phyloP scores from a whole-genome alignment of 2,329 filamentous ascomycete genomes.

The Simplicillium sp. region DNA sequence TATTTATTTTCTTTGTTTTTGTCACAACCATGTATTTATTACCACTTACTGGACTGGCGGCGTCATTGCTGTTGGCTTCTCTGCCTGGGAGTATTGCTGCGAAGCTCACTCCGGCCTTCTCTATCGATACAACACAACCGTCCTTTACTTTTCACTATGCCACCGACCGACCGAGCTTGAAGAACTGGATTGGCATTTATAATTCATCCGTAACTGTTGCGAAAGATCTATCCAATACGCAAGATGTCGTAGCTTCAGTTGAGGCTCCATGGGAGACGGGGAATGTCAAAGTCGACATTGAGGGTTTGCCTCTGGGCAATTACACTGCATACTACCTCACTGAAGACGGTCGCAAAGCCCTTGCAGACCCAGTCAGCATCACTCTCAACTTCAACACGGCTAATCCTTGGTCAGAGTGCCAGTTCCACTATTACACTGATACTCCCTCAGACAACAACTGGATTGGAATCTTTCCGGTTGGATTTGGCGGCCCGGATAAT shows the following conservation, averaged over 20 bases:
- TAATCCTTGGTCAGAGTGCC: not conserved
- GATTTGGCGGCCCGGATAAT: not conserved
- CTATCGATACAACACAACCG: not conserved
- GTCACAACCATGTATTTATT: too few species aligned
- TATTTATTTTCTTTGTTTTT: too few species aligned
- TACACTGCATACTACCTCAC: constrained; percentile 28
- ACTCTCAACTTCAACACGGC: not conserved
- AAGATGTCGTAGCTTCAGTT: constrained; percentile 20
- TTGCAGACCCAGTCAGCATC: constrained; percentile 19
- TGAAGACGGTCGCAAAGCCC: constrained; percentile 23
- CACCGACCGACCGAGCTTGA: not conserved
- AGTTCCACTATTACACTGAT: not conserved
- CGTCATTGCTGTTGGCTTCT: too few species aligned
- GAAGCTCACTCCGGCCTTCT: not conserved
- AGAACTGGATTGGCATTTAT: constrained; percentile 30
- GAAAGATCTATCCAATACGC: constrained; percentile 17
- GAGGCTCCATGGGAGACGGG: constrained; percentile 19
- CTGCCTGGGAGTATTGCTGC: too few species aligned
- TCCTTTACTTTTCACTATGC: not conserved
- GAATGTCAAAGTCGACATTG: constrained; percentile 14
- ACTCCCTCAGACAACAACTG: not conserved
- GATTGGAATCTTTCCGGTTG: not conserved
- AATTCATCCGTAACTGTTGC: constrained; percentile 21
- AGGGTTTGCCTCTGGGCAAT: constrained; percentile 16
- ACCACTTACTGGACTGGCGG: too few species aligned